Evolutionary conservation across 352 stramenopile species (phyloP), one percentile per base, ranked within the genome.

Genomic region (Phytophthora ramorum): DNA sequence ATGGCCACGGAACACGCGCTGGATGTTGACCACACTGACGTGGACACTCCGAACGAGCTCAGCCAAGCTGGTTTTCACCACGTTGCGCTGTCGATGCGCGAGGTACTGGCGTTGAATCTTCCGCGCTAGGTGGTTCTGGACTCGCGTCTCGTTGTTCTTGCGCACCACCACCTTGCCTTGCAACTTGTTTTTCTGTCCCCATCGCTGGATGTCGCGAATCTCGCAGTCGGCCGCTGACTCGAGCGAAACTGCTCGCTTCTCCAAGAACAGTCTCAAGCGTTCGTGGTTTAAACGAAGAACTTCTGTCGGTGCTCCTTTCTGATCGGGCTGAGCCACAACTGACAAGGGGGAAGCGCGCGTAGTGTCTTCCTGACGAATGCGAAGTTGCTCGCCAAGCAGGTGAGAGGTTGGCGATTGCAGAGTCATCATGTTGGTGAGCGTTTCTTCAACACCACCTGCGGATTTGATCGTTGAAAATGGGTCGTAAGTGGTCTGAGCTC

Each of bases 31-130:
- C 2, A 76, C 69, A 28, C 71, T 78, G 0, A 65, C 32, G 1
- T 66, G 71, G 1, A 81, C 63, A 9, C 49, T 61, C 4, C 54
- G 22, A 7, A 86, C 60, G 1, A 91, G 81, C 1, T 51, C 40
- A 4, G 72, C 61, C 19, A 91, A 63, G 24, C 76, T 73, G 16
- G 41, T 61, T 7, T 78, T 55, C 3, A 91, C 24, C 24, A 60
- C 34, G 2, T 67, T 67, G 7, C 82, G 74, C 7, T 67, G 57
- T 8, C 71, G 76, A 47, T 89, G 69, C 30, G 62, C 72, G 3
- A 74, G 74, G 38, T 80, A 89, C 41, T 91, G 82, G 0, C 54
- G 54, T 59, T 91, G 82, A 28, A 91, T 91, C 22, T 78, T 82
- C 13, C 76, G 67, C 4, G 78, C 82, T 4, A 75, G 55, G 14